Conservation (phyloP, 2,329 filamentous ascomycete species). For the Neofusicoccum ribis region DNA sequence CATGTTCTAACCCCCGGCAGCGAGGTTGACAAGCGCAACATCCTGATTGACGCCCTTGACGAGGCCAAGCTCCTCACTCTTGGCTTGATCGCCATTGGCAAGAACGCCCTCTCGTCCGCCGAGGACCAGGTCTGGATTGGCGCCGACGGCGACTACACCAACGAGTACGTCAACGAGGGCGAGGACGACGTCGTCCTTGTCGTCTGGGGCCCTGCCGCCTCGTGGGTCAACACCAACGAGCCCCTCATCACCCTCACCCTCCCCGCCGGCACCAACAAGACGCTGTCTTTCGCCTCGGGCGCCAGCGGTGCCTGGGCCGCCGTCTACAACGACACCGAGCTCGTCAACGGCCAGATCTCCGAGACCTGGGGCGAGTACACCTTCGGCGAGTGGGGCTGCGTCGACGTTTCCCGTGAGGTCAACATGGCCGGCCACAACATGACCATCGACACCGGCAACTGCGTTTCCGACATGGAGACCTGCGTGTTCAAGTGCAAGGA, state of each 20-base stretch:
- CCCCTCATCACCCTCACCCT: slow-evolving; percentile 44
- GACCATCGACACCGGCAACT: slow-evolving; percentile 41
- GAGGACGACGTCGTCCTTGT: slow-evolving; percentile 34
- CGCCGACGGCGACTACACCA: slow-evolving; percentile 34
- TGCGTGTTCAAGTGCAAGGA: slow-evolving; percentile 48
- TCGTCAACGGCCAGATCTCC: slow-evolving; percentile 40
- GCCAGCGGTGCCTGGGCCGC: slow-evolving; percentile 43
- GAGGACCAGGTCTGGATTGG: slow-evolving; percentile 38
- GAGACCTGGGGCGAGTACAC: slow-evolving; percentile 50
- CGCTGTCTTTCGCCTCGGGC: slow-evolving; percentile 40
- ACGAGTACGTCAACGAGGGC: slow-evolving; percentile 38
- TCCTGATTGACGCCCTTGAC: slow-evolving; percentile 23
- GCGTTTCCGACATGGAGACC: slow-evolving; percentile 42
- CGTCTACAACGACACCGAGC: slow-evolving; percentile 14
- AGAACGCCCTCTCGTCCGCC: slow-evolving; percentile 28
- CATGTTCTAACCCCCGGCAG: not conserved
- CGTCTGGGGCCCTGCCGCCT: slow-evolving; percentile 38
- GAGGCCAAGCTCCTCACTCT: slow-evolving; percentile 27
- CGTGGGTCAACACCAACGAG: slow-evolving; percentile 36
- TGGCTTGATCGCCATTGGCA: slow-evolving; percentile 30
- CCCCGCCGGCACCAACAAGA: slow-evolving; percentile 35
- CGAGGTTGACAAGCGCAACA: slow-evolving; percentile 15
- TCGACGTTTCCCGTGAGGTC: slow-evolving; percentile 47
- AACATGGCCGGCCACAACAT: slow-evolving; percentile 47
- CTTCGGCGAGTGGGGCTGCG: slow-evolving; percentile 39